Conservation (phyloP, 176 grass and related monocot genomes). For the Musa beccarii region DNA sequence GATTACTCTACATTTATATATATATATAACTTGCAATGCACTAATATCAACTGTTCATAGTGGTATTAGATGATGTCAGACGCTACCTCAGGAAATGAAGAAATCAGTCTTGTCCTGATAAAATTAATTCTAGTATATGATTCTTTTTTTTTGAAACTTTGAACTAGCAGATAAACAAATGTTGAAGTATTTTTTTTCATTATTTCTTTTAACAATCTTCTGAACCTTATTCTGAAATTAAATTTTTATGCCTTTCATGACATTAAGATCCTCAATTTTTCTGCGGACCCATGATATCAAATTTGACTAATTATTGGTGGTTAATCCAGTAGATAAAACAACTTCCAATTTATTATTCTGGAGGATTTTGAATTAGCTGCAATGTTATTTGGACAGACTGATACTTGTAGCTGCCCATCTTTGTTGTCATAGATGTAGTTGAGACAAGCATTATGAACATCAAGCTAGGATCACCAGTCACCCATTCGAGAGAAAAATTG, state of each 20-base stretch:
- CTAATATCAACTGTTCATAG: background rate
- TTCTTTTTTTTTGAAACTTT: too few relatives aligned
- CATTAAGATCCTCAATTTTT: too few relatives aligned
- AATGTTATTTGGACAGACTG: background rate
- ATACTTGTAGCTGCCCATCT: background rate
- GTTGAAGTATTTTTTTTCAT: too few relatives aligned
- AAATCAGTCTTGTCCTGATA: background rate
- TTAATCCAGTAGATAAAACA: too few relatives aligned
- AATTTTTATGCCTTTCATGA: background rate
- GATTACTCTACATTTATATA: background rate
- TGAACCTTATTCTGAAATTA: background rate
- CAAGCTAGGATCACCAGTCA: background rate
- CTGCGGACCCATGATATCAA: too few relatives aligned
- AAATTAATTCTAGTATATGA: too few relatives aligned
- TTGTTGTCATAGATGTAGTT: background rate
- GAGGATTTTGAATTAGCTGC: background rate
- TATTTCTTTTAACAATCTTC: background rate
- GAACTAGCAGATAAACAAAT: too few relatives aligned
- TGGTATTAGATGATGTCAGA: background rate
- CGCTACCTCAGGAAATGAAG: background rate
- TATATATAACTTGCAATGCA: background rate
- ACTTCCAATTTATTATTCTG: background rate
- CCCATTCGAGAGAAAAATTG: background rate
- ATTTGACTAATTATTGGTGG: too few relatives aligned
- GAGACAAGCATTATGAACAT: background rate